Base-by-base conservation (phyloP, 805 yeast genomes). In the Cyberlindnera mycetangii region DNA sequence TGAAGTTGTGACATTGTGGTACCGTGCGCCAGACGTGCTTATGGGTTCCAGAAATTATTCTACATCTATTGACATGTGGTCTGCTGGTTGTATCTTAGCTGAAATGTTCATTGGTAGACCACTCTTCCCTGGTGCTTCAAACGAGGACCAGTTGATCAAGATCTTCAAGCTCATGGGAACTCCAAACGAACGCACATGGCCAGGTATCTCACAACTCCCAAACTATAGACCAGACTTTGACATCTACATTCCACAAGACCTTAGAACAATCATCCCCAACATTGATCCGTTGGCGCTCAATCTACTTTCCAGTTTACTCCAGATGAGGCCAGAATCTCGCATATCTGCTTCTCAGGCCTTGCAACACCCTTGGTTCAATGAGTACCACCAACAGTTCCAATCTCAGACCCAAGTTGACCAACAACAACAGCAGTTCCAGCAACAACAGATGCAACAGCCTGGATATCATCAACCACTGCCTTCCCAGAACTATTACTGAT, bases 71-170 rank as follows among this genome's bases (percentile, higher is more conserved):
- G 99, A 93, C 63, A 88, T 93, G 69, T 93, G 99, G 99, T 89
- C 97, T 15, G 95, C 96, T 14, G 99, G 99, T 14, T 93, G 99
- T 68, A 93, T 93, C 43, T 78, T 93, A 64, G 98, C 97, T 3
- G 99, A 93, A 62, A 92, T 93, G 98, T 85, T 93, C 60, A 87
- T 96, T n/a, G 96, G 99, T 25, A 84, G 92, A 59, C 98, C 99
- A 1, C 71, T 93, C 41, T 93, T 93, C 66, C 96, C 98, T 17
- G 99, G 99, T 25, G 82, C 92, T 11, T 88, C 96, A 32, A 95
- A 92, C 65, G 97, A 93, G 44, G 99, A 93, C 67, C 98, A 93
- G 66, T 75, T 93, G 56, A 78, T 84, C 65, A 87, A 88, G 62
- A 93, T 93, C 41, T 93, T 93, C 71, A 80, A 95, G 62, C 72